A percentile compares a stretch with the other conserved stretches of the same genome.
These are phyloP conservation scores for Calocybe gambosa DNA, from an alignment of 1,284 basidiomycete genomes.

Conservation along the genomic window DNA sequence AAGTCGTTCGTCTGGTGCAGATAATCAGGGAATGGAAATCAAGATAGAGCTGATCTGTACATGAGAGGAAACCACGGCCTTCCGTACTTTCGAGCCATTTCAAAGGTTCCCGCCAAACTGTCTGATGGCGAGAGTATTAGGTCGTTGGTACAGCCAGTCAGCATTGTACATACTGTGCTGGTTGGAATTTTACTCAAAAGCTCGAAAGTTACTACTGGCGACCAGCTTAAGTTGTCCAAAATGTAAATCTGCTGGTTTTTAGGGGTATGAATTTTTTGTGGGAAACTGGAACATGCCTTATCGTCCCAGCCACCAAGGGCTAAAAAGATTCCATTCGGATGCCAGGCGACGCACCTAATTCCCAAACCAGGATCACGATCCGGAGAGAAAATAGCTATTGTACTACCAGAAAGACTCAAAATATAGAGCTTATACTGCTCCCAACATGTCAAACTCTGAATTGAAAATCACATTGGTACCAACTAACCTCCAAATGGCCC, in stretches of 20 bases:
- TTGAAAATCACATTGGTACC: constrained; percentile 14
- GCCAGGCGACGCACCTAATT: constrained; percentile 71
- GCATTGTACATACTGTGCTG: constrained; percentile 44
- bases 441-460: background rate
- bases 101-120: constrained; percentile 73
- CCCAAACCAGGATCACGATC: constrained; percentile 76
- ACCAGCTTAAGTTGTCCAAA: constrained; percentile 76
- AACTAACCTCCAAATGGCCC: constrained; percentile 68
- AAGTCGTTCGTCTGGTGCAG: constrained; percentile 54
- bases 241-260: constrained; percentile 55
- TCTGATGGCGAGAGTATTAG: constrained; percentile 32
- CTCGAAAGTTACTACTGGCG: constrained; percentile 59
- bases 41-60: constrained; percentile 35
- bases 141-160: background rate
- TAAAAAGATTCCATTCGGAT: constrained; percentile 75
- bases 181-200: constrained; percentile 48
- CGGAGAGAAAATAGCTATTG: constrained; percentile 65
- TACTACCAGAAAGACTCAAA: constrained; percentile 65
- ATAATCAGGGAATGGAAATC: background rate
- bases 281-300: constrained; percentile 41
- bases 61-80: constrained; percentile 77
- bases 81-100: constrained; percentile 77
- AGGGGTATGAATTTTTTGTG: background rate
- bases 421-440: constrained; percentile 78
- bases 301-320: constrained; percentile 82